These are phyloP conservation scores for Actinomortierella wolfii DNA, from an alignment of 371 early-diverging fungal genomes.

Conservation along the genomic window DNA sequence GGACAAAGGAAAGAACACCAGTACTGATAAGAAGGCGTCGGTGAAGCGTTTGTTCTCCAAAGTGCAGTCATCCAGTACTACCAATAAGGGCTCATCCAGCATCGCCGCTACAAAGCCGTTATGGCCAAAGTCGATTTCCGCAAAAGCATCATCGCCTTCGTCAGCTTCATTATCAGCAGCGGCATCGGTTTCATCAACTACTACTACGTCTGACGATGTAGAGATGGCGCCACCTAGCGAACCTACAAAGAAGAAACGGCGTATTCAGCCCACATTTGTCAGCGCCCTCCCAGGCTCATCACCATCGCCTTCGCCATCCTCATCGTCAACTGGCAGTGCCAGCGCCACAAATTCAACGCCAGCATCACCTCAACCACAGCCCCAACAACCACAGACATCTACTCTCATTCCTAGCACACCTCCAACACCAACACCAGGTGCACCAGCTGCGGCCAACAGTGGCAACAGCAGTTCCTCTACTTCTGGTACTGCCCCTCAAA, in stretches of 20 bases:
- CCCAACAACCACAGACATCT: not conserved
- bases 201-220: conserved; percentile 11
- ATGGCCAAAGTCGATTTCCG: too few relatives aligned
- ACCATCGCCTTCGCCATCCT: not conserved
- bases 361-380: not conserved
- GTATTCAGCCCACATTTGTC: conserved; percentile 30
- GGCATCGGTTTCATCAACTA: not conserved
- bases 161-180: conserved; percentile 4
- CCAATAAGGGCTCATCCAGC: not conserved
- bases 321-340: not conserved
- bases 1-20: not conserved
- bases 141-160: too few relatives aligned
- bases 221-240: conserved; percentile 29
- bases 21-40: conserved; percentile 10
- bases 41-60: conserved; percentile 23
- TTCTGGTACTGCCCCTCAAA: conserved; percentile 11
- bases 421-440: not conserved
- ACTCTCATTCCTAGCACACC: not conserved
- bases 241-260: conserved; percentile 34
- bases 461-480: not conserved
- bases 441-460: not conserved
- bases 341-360: not conserved
- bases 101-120: not conserved
- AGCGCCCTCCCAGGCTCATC: conserved; percentile 24
- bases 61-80: not conserved